Percentiles rank a stretch among this genome's conserved stretches.
Evolutionary conservation across 2,329 filamentous ascomycete species (phyloP).

Genomic region (Epichloe sibirici): DNA sequence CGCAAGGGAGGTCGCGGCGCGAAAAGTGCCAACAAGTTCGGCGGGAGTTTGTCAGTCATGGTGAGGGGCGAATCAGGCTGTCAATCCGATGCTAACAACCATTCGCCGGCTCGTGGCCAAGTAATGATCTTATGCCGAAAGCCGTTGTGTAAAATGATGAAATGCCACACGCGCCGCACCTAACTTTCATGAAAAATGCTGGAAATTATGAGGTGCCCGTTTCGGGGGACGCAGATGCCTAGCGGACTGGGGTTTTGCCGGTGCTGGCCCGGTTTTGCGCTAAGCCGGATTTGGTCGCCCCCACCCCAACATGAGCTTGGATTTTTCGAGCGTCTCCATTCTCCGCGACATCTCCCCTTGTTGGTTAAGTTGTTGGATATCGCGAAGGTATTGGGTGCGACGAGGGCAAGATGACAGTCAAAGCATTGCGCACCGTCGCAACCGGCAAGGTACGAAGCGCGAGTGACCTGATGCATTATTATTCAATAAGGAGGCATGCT

Average conservation of each 20-base stretch:
- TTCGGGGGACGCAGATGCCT: constrained; percentile 2
- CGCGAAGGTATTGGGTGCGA: constrained; percentile 17
- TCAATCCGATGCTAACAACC: not conserved
- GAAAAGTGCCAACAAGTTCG: constrained; percentile 86
- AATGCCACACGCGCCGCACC: constrained; percentile 7
- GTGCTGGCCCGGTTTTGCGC: constrained; percentile 10
- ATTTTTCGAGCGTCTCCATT: constrained; percentile 4
- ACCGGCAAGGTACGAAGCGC: constrained; percentile 34
- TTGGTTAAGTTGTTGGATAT: constrained; percentile 10
- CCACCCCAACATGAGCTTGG: not conserved
- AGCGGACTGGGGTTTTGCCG: constrained; percentile 10
- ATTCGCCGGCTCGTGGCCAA: not conserved
- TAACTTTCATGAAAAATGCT: constrained; percentile 3
- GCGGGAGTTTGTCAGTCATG: constrained; percentile 96
- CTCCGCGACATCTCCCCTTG: constrained; percentile 9
- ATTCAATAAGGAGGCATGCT: constrained; percentile 4
- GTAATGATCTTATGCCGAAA: not conserved
- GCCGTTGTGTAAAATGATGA: not conserved
- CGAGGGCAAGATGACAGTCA: constrained; percentile 40
- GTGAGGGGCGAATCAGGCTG: constrained; percentile 1
- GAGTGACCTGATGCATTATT: not conserved
- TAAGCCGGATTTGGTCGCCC: constrained; percentile 14
- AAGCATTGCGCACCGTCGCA: constrained; percentile 39
- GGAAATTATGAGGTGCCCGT: constrained; percentile 11
- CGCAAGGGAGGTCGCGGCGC: constrained; percentile 84